Evolutionary conservation across 2,329 filamentous ascomycete species (phyloP).

Genomic region (Apiospora malaysiana): DNA sequence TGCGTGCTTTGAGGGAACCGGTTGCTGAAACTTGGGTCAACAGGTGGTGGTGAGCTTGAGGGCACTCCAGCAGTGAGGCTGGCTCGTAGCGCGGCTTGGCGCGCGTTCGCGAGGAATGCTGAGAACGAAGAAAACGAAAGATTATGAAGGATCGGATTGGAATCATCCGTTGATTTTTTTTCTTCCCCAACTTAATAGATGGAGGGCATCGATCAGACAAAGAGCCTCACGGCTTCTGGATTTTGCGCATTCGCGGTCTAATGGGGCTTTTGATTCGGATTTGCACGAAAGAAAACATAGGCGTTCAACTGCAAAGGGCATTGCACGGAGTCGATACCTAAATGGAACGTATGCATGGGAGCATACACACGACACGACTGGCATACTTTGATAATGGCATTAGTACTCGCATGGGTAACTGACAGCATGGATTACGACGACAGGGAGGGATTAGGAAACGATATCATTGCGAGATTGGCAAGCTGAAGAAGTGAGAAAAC

Average conservation of each 20-base stretch:
- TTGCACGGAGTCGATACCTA: neutral
- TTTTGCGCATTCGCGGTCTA: neutral
- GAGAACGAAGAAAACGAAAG: conserved; percentile 19
- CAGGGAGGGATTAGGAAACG: neutral
- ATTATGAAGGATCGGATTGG: neutral
- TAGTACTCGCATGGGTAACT: neutral
- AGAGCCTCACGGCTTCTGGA: conserved; percentile 12
- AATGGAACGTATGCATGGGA: neutral
- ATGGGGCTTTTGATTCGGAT: neutral
- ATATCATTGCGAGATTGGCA: neutral
- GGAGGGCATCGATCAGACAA: neutral
- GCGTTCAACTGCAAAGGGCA: neutral
- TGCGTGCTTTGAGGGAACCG: conserved; percentile 15
- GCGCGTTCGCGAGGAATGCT: conserved; percentile 1
- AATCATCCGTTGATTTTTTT: conserved; percentile 1
- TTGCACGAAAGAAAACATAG: neutral
- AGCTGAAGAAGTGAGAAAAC: neutral
- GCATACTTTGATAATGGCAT: conserved; percentile 11
- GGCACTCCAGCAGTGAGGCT: conserved; percentile 4
- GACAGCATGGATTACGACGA: neutral
- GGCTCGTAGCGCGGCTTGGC: conserved; percentile 19
- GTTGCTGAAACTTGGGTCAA: conserved; percentile 18
- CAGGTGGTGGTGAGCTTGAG: conserved; percentile 16
- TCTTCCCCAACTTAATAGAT: neutral
- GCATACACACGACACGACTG: neutral